phyloP scores from a whole-genome alignment of 345 rosid genomes.

The Hibiscus trionum region DNA sequence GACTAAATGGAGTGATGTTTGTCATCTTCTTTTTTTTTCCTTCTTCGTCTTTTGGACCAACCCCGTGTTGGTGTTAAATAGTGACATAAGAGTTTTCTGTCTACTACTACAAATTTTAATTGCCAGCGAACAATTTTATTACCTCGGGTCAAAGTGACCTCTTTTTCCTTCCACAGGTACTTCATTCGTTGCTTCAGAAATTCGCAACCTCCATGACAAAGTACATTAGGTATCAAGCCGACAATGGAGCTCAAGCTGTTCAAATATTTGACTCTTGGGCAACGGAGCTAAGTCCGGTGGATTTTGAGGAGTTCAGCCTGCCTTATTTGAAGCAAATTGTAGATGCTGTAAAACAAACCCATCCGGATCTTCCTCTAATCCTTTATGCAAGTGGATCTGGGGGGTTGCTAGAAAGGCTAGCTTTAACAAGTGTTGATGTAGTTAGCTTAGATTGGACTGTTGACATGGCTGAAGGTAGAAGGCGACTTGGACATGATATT shows the following conservation, averaged over 20 bases:
- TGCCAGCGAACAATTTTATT: background rate
- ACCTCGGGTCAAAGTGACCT: conserved; percentile 8
- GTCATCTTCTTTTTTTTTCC: background rate
- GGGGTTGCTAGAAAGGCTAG: conserved; percentile 82
- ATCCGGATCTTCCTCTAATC: conserved; percentile 81
- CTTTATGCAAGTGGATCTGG: conserved; percentile 96
- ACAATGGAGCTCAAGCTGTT: conserved; percentile 92
- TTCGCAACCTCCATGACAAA: conserved; percentile 84
- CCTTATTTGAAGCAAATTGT: conserved; percentile 88
- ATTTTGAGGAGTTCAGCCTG: conserved; percentile 84
- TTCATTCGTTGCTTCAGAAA: conserved; percentile 76
- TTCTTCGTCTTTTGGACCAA: background rate
- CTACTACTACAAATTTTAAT: background rate
- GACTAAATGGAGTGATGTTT: background rate
- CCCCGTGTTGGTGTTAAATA: background rate
- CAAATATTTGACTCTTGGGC: conserved; percentile 99
- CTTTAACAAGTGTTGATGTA: conserved; percentile 81
- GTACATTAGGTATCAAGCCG: conserved; percentile 77
- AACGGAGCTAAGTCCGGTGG: conserved; percentile 91
- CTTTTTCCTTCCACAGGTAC: conserved; percentile 39
- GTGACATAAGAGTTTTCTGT: background rate
- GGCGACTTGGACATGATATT: conserved; percentile 57
- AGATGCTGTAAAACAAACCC: conserved; percentile 71
- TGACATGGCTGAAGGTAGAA: conserved; percentile 97
- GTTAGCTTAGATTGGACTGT: conserved; percentile 99